Evolutionary conservation across 805 yeast species (phyloP).

Genomic region (Candida piceae): DNA sequence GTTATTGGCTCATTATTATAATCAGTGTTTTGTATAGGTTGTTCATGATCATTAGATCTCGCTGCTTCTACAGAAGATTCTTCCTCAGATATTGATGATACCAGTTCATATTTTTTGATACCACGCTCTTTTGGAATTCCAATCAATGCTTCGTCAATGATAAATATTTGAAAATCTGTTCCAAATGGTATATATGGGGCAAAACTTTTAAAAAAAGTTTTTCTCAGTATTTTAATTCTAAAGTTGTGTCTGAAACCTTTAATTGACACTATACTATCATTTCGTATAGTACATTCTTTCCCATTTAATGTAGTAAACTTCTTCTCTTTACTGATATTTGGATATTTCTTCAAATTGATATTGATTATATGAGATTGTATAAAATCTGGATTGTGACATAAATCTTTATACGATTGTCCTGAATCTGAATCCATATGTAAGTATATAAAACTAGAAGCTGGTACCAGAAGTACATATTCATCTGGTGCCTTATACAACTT

Average conservation of each 20-base stretch:
- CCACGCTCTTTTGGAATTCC: constrained; percentile 34
- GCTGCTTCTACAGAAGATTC: too few species aligned
- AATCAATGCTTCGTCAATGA: constrained; percentile 51
- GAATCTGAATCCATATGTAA: constrained; percentile 35
- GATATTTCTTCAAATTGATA: constrained; percentile 23
- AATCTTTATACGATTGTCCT: constrained; percentile 38
- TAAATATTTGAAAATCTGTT: constrained; percentile 48
- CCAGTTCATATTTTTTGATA: constrained; percentile 3
- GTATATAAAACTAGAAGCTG: constrained; percentile 46
- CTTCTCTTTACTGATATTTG: constrained; percentile 23
- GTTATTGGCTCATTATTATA: constrained; percentile 5
- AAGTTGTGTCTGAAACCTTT: constrained; percentile 51
- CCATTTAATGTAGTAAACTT: constrained; percentile 50
- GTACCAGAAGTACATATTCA: constrained; percentile 59
- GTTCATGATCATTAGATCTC: neutral
- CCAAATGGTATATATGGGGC: constrained; percentile 57
- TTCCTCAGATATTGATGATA: neutral
- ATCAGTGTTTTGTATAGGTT: neutral
- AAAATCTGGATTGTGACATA: constrained; percentile 57
- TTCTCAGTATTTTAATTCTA: constrained; percentile 38
- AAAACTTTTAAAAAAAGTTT: constrained; percentile 48
- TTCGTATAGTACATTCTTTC: constrained; percentile 50
- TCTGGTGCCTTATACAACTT: constrained; percentile 40
- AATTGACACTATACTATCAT: constrained; percentile 49
- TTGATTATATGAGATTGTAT: constrained; percentile 57